Evolutionary conservation across 192 early-diverging fungal genomes (phyloP), one percentile per base, ranked within the genome.

Genomic region (Geranomyces variabilis): DNA sequence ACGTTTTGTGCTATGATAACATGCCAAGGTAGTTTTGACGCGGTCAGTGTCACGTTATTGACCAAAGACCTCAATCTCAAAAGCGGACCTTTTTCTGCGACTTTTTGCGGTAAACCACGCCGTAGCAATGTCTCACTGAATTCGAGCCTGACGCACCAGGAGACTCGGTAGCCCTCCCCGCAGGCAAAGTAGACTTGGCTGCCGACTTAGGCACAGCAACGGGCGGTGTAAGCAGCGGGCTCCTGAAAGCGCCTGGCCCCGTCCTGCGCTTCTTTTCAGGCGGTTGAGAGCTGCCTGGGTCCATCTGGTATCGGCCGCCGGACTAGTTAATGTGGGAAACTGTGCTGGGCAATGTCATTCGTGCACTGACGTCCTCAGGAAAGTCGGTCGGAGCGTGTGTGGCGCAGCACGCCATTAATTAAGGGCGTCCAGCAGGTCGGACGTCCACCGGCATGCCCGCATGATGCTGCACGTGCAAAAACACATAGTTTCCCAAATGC

Each of bases 71-170:
- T 12, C 29, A 19, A 22, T 8, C 30, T 12, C 22, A n/a, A 43
- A 45, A 26, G 9, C 33, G 12, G n/a, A 69, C 73, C 61, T 76
- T 76, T 33, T 76, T 76, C 15, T 70, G 68, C 44, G 74, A 62
- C 69, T 72, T 71, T 61, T 76, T 76, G 30, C 75, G 14, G 53
- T 70, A 76, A 14, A 76, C 70, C 5, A 65, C 70, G 51, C 58
- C 34, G 44, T 72, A 72, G 22, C 70, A 72, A 21, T 41, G 48
- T 41, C 36, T 3, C 36, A 10, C 36, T 41, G 36, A 41, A 3
- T 41, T 10, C 10, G 36, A 41, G 36, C 36, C 10, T 10, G 36
- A 10, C 36, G 36, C 36, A 2, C 65, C 44, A 26, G 24, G 17
- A 53, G n/a, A 7, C 3, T 3, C 19, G 24, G 19, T 53, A 53